Evolutionary conservation across 2,329 filamentous ascomycete genomes (phyloP), one percentile per base, ranked within the genome.

Genomic region (Fusarium torulosum): DNA sequence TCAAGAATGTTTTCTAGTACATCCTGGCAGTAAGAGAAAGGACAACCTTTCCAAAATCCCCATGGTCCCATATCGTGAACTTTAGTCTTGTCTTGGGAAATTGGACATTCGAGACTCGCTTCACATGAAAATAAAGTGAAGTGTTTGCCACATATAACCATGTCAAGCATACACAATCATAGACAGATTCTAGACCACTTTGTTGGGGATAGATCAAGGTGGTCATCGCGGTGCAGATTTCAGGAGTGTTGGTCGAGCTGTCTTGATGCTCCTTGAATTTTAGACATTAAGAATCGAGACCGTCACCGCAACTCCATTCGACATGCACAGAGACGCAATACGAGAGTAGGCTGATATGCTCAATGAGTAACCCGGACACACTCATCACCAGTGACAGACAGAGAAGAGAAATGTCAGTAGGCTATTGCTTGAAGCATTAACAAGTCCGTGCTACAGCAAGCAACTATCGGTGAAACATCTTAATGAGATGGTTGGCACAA

Each of bases 241-340:
- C 53, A 63, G 56, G 27, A 29, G 23, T 21, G 10, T 55, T 35
- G 40, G 31, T 29, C 25, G 59, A 53, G 49, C 42, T 59, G 20
- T 44, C 27, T 45, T 14, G 17, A 15, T 27, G 37, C 29, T 52
- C 29, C 49, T 53, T 67, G 56, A 59, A 53, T 63, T 57, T 57
- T 33, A 42, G 45, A 21, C 31, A 17, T 17, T 41, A 33, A 29
- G 33, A 27, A 54, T 19, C n/a, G 13, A 51, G 53, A 52, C 66
- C 29, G 31, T 66, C 50, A 63, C 56, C 21, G 25, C 53, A 45
- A 45, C n/a, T 66, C 37, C 52, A 20, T 41, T 41, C 53, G 43
- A 33, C 51, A 41, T 51, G 56, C 49, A 41, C 23, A 25, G 29
- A 46, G 13, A 23, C n/a, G n/a, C 23, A 40, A 38, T 8, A 17